A percentile compares a stretch with the other conserved stretches of the same genome.
phyloP scores from a whole-genome alignment of 1,284 basidiomycete species.

The Cutaneotrichosporon arboriforme region DNA sequence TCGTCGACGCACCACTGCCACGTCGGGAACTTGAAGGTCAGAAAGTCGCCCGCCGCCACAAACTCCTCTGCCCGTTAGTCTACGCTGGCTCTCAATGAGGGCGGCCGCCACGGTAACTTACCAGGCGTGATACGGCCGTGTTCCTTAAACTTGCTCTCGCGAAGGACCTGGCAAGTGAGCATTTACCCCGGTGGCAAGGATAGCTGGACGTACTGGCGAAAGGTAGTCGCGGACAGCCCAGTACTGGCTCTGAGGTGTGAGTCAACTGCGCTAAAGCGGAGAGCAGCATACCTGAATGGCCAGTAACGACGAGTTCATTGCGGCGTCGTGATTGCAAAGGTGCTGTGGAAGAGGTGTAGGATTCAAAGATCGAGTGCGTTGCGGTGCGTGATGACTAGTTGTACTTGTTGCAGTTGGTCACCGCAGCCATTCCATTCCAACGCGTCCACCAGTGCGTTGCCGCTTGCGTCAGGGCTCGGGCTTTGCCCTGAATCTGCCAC shows the following conservation, averaged over 20 bases:
- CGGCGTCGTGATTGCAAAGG: too few relatives aligned
- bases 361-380: too few relatives aligned
- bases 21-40: slow-evolving; percentile 91
- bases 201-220: slow-evolving; percentile 62
- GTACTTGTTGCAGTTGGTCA: too few relatives aligned
- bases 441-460: too few relatives aligned
- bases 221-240: slow-evolving; percentile 96
- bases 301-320: slow-evolving; percentile 46
- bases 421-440: too few relatives aligned
- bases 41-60: slow-evolving; percentile 88
- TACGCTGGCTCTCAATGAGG: too few relatives aligned
- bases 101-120: slow-evolving; percentile 47
- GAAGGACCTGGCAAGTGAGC: slow-evolving; percentile 63
- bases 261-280: background rate
- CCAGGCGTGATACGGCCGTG: slow-evolving; percentile 94
- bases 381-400: too few relatives aligned
- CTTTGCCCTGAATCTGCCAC: too few relatives aligned
- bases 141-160: slow-evolving; percentile 98
- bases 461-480: too few relatives aligned
- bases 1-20: slow-evolving; percentile 73
- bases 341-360: too few relatives aligned
- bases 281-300: slow-evolving; percentile 48
- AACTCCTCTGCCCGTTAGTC: slow-evolving; percentile 70
- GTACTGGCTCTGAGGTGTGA: slow-evolving; percentile 65
- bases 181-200: slow-evolving; percentile 11